Base-by-base conservation (phyloP, 805 yeast genomes). In the Lipomyces yamadae region DNA sequence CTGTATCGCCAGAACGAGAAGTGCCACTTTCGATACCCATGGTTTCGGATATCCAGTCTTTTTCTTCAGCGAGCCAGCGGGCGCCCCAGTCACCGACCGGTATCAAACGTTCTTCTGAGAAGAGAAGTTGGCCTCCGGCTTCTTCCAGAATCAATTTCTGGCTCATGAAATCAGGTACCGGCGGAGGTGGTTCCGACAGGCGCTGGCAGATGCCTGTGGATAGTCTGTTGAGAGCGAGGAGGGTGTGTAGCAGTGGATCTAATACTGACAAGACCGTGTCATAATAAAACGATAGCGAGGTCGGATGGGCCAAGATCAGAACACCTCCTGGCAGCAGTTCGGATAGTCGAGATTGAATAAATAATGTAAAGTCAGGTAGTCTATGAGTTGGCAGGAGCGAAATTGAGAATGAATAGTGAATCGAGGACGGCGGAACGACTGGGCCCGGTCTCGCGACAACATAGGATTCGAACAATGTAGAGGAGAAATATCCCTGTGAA, bases 281-380 rank as follows among this genome's bases (percentile, higher is more conserved):
- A 24, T 56, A 45, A 67, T 64, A 73, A 60, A 74, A 68, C 5
- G 55, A 50, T 54, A 58, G 50, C 10, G 74, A 71, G 7, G 73
- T 62, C 4, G 76, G 76, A 59, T 66, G 72, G 39, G 62, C 58
- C 11, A 72, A 30, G 11, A 74, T 54, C 62, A 73, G 62, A 42
- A 69, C 53, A 15, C 76, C 76, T 33, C 71, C 74, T 1, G 72
- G 67, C 10, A 59, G 58, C 35, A 73, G 68, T 45, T 74, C 76
- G 15, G 61, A 35, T 24, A 65, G 58, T 4, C 75, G 61, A 11
- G 73, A 37, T 11, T 39, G 52, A 24, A 67, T 64, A 39, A 71
- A 56, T 34, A 65, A 37, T 32, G 59, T 55, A 35, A 74, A 74
- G 18, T 63, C 45, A 2, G 73, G 74, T 34, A 71, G 63, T 2